phyloP scores from a whole-genome alignment of 176 grass and related monocot genomes.

The Oryza coarctata region DNA sequence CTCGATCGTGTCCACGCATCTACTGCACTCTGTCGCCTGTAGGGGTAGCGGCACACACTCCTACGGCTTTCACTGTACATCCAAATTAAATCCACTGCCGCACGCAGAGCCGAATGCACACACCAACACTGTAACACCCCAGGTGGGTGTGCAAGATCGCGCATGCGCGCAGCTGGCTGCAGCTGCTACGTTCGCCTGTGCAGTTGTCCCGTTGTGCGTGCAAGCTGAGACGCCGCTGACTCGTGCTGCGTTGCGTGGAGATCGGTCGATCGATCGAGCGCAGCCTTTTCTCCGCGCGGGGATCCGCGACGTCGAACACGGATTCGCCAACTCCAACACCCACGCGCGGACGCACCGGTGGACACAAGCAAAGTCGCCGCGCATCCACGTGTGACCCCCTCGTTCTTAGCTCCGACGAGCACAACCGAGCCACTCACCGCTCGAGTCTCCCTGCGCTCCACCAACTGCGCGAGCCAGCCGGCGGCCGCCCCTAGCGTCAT shows the following conservation, averaged over 20 bases:
- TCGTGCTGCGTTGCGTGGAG: neutral
- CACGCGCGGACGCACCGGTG: conserved; percentile 19
- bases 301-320: conserved; percentile 50
- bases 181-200: too few relatives aligned
- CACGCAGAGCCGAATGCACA: too few relatives aligned
- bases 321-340: conserved; percentile 42
- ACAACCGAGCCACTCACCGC: too few relatives aligned
- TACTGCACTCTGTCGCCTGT: too few relatives aligned
- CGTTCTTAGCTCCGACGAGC: neutral
- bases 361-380: conserved; percentile 29
- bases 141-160: too few relatives aligned
- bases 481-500: conserved; percentile 14
- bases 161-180: too few relatives aligned
- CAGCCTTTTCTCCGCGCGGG: neutral
- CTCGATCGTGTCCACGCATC: neutral
- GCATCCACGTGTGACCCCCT: neutral
- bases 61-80: neutral
- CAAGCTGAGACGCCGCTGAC: too few relatives aligned
- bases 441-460: neutral
- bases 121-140: too few relatives aligned
- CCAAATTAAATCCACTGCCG: neutral
- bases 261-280: neutral
- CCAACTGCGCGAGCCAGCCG: neutral
- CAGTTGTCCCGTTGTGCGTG: neutral
- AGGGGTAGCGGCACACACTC: too few relatives aligned